Base-by-base conservation (phyloP, 345 rosid species). In the Brassica carinata region DNA sequence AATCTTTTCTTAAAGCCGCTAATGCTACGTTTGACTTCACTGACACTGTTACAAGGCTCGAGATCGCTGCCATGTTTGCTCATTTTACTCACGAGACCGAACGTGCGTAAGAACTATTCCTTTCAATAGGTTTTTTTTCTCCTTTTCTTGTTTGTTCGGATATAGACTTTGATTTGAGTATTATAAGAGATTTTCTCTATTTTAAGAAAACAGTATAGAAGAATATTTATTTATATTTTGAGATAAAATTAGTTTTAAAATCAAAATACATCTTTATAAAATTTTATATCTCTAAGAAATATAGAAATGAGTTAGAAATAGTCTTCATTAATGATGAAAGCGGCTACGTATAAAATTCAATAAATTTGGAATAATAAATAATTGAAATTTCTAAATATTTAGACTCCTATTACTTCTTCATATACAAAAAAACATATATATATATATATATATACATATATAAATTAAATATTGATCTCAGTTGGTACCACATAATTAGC, bases 51-150 rank as follows among this genome's bases (percentile, higher is more conserved):
- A 79, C 87, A 2, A 78, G 15, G 58, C 90, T 88, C 15, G 90
- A 87, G 73, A 69, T 87, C 69, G 88, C 90, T 1, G 81, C 90
- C 40, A 85, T 87, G 77, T 87, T 87, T 55, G 90, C 88, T 51
- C 90, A 85, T 66, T 81, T 80, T 82, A 85, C 90, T 0, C 86
- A 85, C 67, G 87, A 85, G 64, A 87, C 90, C 33, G 86, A 83
- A 84, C 80, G 89, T 87, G 58, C 19, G 90, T 87, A 85, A 82
- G 84, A 65, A n/a, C 19, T n/a, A 23, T 38, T 5, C 38, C 14
- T 5, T n/a, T 45, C 3, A 3, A 14, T 14, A 14, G 4, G 8
- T n/a, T 51, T 0, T n/a, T n/a, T 51, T 51, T 51, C 15, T n/a
- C 58, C 18, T 51, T 14, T 51, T 53, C 2, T n/a, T 53, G 17